Evolutionary conservation across 1,284 basidiomycete genomes (phyloP).

Genomic region (Volvariella surrecta): DNA sequence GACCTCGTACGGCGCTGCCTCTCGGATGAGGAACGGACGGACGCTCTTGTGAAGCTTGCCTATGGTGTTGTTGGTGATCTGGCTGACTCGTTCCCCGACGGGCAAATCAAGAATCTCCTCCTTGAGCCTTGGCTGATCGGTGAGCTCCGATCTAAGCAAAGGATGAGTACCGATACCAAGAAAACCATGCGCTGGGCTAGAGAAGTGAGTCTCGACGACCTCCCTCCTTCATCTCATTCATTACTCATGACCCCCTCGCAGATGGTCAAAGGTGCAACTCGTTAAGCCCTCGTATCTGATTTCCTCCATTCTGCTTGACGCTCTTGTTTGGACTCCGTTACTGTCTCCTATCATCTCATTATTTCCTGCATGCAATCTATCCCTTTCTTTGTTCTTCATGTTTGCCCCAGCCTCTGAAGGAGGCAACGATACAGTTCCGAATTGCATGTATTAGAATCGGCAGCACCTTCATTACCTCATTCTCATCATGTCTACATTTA

Average conservation of each 20-base stretch:
- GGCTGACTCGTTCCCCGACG: constrained; percentile 77
- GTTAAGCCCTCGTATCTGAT: constrained; percentile 32
- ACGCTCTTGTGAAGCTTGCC: constrained; percentile 67
- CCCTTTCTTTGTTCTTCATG: constrained; percentile 11
- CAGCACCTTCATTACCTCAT: no score
- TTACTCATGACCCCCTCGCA: constrained; percentile 19
- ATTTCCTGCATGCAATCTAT: constrained; percentile 37
- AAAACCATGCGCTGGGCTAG: constrained; percentile 78
- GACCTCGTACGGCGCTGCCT: constrained; percentile 78
- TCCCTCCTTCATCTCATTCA: not conserved
- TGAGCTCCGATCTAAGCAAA: constrained; percentile 66
- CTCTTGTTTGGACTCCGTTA: constrained; percentile 16
- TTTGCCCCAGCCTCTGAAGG: constrained; percentile 40
- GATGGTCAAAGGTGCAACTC: constrained; percentile 67
- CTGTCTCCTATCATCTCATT: constrained; percentile 15
- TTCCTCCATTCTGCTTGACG: constrained; percentile 14
- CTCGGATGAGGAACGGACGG: constrained; percentile 79
- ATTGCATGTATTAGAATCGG: constrained; percentile 36
- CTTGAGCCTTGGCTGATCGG: constrained; percentile 77
- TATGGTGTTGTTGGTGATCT: constrained; percentile 91
- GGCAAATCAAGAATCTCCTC: constrained; percentile 75
- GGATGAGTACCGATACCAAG: constrained; percentile 64
- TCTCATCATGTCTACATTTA: no score
- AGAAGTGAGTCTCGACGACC: constrained; percentile 43
- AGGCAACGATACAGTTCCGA: constrained; percentile 42